Conservation (phyloP, 768 basidiomycete species). For the Mycena metata region DNA sequence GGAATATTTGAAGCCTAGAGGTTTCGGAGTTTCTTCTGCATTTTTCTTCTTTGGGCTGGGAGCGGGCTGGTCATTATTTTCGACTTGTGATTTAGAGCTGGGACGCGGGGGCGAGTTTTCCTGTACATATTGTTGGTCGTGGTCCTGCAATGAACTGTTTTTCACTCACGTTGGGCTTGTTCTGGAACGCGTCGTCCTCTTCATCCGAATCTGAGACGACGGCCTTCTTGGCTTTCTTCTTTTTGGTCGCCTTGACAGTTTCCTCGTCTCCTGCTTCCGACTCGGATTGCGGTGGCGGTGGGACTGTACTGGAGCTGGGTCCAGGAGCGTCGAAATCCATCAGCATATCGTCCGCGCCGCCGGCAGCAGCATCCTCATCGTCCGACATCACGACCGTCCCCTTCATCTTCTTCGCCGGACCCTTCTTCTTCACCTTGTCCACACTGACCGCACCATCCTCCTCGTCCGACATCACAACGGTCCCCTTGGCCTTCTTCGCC, state of each 20-base stretch:
- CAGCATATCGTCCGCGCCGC: background rate
- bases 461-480: slow-evolving; percentile 47
- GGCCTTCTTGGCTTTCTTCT: slow-evolving; percentile 30
- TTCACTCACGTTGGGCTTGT: slow-evolving; percentile 25
- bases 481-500: slow-evolving; percentile 35
- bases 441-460: slow-evolving; percentile 12
- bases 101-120: slow-evolving; percentile 22
- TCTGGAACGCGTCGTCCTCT: slow-evolving; percentile 27
- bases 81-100: slow-evolving; percentile 30
- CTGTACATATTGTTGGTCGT: slow-evolving; percentile 24
- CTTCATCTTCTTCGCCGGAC: slow-evolving; percentile 32
- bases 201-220: slow-evolving; percentile 38
- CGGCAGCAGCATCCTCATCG: slow-evolving; percentile 44
- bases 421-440: slow-evolving; percentile 29
- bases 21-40: slow-evolving; percentile 31
- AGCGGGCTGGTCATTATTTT: slow-evolving; percentile 16
- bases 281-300: background rate
- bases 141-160: background rate
- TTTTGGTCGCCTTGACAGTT: slow-evolving; percentile 29
- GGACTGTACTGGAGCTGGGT: background rate
- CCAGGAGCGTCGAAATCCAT: background rate
- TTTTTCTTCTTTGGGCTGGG: slow-evolving; percentile 14
- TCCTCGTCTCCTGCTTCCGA: slow-evolving; percentile 14
- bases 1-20: slow-evolving; percentile 56
- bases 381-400: slow-evolving; percentile 45